Evolutionary conservation across 768 basidiomycete genomes (phyloP).

Genomic region (Suillus subluteus): DNA sequence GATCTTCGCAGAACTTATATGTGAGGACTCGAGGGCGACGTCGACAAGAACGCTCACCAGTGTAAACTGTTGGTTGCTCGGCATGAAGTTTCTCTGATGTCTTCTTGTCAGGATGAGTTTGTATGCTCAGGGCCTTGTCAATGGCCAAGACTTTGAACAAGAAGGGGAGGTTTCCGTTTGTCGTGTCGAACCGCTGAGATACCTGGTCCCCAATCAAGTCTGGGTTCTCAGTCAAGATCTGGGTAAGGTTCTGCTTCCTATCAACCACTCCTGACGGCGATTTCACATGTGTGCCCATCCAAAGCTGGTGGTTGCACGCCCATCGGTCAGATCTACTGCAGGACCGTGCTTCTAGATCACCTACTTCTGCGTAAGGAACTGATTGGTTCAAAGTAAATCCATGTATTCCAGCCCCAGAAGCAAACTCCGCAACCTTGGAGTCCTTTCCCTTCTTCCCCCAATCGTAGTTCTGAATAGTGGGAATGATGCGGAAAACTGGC

Average conservation of each 20-base stretch:
- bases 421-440: conserved; percentile 90
- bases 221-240: conserved; percentile 67
- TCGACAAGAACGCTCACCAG: conserved; percentile 56
- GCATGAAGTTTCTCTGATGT: conserved; percentile 73
- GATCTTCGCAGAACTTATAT: conserved; percentile 54
- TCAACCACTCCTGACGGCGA: conserved; percentile 61
- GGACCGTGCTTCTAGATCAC: conserved; percentile 24
- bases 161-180: conserved; percentile 79
- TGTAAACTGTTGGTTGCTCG: conserved; percentile 83
- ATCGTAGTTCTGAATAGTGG: conserved; percentile 89
- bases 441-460: conserved; percentile 88
- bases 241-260: conserved; percentile 52
- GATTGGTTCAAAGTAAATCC: conserved; percentile 70
- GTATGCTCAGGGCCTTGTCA: conserved; percentile 86
- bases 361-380: conserved; percentile 91
- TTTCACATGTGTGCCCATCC: conserved; percentile 97
- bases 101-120: conserved; percentile 88
- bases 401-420: conserved; percentile 58
- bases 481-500: conserved; percentile 76
- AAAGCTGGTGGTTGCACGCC: conserved; percentile 58
- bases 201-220: conserved; percentile 68
- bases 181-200: conserved; percentile 55
- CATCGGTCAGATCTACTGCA: conserved; percentile 15
- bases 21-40: background rate
- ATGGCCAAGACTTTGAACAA: conserved; percentile 93